Percentiles rank a stretch among this genome's conserved stretches.
Conservation (phyloP, 371 early-diverging fungal genomes). For the Vairimorpha ceranae region DNA sequence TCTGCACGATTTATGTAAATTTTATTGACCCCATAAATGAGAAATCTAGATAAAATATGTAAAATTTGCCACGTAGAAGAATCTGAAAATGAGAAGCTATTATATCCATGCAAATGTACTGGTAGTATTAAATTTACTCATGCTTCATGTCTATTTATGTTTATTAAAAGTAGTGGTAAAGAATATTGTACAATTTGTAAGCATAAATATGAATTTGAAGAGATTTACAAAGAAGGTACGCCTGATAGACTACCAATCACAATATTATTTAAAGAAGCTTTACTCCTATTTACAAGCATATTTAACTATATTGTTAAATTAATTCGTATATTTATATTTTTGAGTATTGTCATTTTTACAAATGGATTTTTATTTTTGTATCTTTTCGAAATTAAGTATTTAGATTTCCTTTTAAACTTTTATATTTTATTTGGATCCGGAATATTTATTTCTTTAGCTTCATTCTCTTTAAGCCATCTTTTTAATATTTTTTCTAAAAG, state of each 20-base stretch:
- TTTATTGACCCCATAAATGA: conserved; percentile 4
- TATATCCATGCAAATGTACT: conserved; percentile 54
- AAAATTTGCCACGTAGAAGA: conserved; percentile 51
- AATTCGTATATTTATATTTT: neutral
- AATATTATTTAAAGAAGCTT: conserved; percentile 7
- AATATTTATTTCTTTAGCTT: neutral
- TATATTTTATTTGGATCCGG: neutral
- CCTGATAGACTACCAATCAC: conserved; percentile 11
- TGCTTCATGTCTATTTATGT: conserved; percentile 46
- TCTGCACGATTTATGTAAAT: neutral
- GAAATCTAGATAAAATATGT: conserved; percentile 21
- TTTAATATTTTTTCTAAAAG: neutral
- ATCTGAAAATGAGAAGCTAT: conserved; percentile 23
- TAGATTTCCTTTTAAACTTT: neutral
- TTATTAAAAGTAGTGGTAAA: conserved; percentile 28
- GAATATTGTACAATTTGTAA: conserved; percentile 50
- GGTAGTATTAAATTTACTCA: conserved; percentile 56
- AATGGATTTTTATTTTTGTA: conserved; percentile 8
- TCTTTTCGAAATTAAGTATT: neutral
- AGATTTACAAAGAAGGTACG: conserved; percentile 35
- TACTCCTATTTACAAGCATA: neutral
- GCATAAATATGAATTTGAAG: conserved; percentile 32
- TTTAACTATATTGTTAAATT: neutral
- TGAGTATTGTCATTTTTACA: neutral
- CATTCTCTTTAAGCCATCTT: neutral